phyloP scores from a whole-genome alignment of 768 basidiomycete species.

The Tulasnella sp. region DNA sequence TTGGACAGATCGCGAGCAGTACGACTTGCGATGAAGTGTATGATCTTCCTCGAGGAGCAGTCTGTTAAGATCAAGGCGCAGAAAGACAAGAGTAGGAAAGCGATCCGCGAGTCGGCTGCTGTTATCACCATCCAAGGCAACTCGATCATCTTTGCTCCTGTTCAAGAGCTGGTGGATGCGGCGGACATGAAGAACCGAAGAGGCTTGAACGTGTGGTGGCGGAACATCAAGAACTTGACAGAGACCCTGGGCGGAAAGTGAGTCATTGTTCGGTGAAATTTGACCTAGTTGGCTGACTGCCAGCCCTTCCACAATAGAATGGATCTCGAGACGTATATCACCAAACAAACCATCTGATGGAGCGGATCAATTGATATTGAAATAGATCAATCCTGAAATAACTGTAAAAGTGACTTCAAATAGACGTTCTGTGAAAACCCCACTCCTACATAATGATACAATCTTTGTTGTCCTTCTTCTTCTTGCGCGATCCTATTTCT shows the following conservation, averaged over 20 bases:
- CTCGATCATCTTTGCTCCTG: conserved; percentile 69
- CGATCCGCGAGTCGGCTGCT: conserved; percentile 56
- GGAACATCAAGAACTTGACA: conserved; percentile 48
- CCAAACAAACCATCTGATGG: background rate
- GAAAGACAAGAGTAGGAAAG: conserved; percentile 42
- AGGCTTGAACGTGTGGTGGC: conserved; percentile 76
- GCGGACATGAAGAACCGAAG: conserved; percentile 88
- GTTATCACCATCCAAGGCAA: conserved; percentile 88
- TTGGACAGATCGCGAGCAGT: conserved; percentile 86
- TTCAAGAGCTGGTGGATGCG: conserved; percentile 70
- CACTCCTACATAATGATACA: conserved; percentile 9
- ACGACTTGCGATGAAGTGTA: conserved; percentile 81
- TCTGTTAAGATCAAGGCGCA: conserved; percentile 36
- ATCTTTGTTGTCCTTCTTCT: background rate
- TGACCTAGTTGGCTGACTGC: background rate
- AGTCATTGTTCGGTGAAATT: background rate
- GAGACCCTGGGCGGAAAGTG: conserved; percentile 49
- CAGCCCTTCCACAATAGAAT: background rate
- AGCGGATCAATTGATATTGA: background rate
- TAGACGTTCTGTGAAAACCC: background rate
- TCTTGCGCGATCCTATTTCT: background rate
- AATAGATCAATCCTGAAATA: background rate
- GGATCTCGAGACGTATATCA: conserved; percentile 7
- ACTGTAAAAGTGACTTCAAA: background rate
- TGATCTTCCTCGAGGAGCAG: conserved; percentile 86